Percentiles rank a stretch among this genome's conserved stretches.
phyloP scores from a whole-genome alignment of 495 filamentous ascomycete genomes.

The Neurospora sp. region DNA sequence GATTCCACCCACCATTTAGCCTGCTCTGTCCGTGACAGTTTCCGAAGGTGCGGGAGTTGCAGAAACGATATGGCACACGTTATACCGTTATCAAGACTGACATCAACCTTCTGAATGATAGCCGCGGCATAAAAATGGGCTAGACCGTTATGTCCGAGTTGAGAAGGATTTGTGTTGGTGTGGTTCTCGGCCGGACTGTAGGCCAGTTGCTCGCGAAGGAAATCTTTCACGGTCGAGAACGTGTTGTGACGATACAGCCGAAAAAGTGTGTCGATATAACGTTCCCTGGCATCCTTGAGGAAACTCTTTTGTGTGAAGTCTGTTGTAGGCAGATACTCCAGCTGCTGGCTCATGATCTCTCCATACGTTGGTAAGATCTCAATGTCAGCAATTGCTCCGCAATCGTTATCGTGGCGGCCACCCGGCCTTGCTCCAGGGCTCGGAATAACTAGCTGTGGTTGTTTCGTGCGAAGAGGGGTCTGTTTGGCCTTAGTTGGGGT shows the following conservation, averaged over 20 bases:
- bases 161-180: background rate
- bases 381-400: conserved; percentile 20
- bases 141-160: conserved; percentile 6
- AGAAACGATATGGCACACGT: conserved; percentile 39
- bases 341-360: conserved; percentile 44
- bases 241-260: conserved; percentile 57
- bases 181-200: background rate
- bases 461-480: accelerated
- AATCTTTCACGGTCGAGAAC: conserved; percentile 50
- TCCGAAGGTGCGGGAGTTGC: conserved; percentile 31
- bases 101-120: conserved; percentile 17
- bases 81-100: conserved; percentile 41
- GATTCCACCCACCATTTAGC: conserved; percentile 51
- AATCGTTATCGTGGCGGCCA: no score
- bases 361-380: conserved; percentile 51
- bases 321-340: conserved; percentile 51
- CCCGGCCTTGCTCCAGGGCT: no score
- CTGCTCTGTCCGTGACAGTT: conserved; percentile 24
- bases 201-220: conserved; percentile 32
- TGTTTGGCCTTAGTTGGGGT: no score
- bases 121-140: conserved; percentile 32
- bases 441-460: no score
- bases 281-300: conserved; percentile 32
- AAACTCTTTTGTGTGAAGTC: conserved; percentile 43
- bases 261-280: conserved; percentile 62